Conservation (phyloP, 1,284 basidiomycete species). For the Megacollybia platyphylla region DNA sequence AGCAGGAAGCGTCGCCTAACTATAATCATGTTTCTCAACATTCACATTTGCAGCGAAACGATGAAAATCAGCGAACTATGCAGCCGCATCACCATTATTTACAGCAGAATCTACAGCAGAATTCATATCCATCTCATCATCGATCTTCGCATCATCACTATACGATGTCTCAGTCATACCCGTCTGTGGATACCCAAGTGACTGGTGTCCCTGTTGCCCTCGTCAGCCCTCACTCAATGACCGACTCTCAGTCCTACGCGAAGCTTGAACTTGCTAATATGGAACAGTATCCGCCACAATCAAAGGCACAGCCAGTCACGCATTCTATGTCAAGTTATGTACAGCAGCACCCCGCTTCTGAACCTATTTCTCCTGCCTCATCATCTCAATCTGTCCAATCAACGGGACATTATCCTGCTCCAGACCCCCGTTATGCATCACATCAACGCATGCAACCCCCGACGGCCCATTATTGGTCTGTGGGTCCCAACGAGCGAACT, state of each 20-base stretch:
- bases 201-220: too few species aligned
- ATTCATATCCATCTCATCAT: background rate
- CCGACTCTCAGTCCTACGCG: too few species aligned
- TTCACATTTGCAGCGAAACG: constrained; percentile 3
- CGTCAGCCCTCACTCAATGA: too few species aligned
- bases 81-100: constrained; percentile 6
- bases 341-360: background rate
- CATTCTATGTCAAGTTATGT: too few species aligned
- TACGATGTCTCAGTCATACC: too few species aligned
- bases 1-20: constrained; percentile 10
- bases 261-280: too few species aligned
- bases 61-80: background rate
- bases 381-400: background rate
- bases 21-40: constrained; percentile 6
- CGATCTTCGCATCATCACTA: too few species aligned
- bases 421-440: background rate
- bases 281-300: too few species aligned
- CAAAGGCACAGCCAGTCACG: too few species aligned
- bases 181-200: too few species aligned
- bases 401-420: background rate
- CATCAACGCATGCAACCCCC: background rate
- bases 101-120: background rate
- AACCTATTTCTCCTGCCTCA: background rate
- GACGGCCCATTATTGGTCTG: background rate
- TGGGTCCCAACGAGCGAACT: background rate